A percentile compares a stretch with the other conserved stretches of the same genome.
Evolutionary conservation across 2,329 filamentous ascomycete species (phyloP).

Genomic region (Aspergillus sp.): DNA sequence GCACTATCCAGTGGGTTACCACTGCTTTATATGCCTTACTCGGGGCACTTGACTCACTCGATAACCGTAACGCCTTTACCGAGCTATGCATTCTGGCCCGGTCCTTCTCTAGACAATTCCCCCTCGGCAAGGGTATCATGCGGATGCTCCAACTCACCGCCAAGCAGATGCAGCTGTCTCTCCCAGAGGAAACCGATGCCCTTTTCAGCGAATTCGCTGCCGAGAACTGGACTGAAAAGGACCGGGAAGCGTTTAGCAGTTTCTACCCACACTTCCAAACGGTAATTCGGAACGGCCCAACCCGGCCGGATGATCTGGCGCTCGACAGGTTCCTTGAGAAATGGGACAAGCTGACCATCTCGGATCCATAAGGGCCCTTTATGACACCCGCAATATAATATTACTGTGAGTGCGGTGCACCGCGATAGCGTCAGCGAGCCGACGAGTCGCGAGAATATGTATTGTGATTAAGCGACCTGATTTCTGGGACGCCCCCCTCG

Average conservation of each 20-base stretch:
- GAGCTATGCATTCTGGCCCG: constrained; percentile 26
- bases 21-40: constrained; percentile 28
- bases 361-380: not conserved
- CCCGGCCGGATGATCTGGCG: constrained; percentile 2
- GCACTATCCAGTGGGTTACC: constrained; percentile 27
- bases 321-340: constrained; percentile 31
- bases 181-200: constrained; percentile 25
- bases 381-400: too few species aligned
- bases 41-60: constrained; percentile 21
- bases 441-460: too few species aligned
- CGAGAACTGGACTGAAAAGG: constrained; percentile 18
- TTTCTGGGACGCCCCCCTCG: too few species aligned
- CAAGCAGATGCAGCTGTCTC: constrained; percentile 17
- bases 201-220: constrained; percentile 25
- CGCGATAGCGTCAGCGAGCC: too few species aligned
- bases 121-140: constrained; percentile 26
- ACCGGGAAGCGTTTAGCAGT: constrained; percentile 22
- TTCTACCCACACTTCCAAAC: constrained; percentile 25
- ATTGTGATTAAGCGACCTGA: too few species aligned
- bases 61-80: constrained; percentile 26
- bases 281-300: constrained; percentile 12
- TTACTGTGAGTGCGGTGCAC: too few species aligned
- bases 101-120: constrained; percentile 26
- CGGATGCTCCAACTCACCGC: constrained; percentile 30
- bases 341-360: constrained; percentile 24